Percentiles rank a stretch among this genome's conserved stretches.
Conservation (phyloP, 768 basidiomycete species). For the Lactifluus pinguis region DNA sequence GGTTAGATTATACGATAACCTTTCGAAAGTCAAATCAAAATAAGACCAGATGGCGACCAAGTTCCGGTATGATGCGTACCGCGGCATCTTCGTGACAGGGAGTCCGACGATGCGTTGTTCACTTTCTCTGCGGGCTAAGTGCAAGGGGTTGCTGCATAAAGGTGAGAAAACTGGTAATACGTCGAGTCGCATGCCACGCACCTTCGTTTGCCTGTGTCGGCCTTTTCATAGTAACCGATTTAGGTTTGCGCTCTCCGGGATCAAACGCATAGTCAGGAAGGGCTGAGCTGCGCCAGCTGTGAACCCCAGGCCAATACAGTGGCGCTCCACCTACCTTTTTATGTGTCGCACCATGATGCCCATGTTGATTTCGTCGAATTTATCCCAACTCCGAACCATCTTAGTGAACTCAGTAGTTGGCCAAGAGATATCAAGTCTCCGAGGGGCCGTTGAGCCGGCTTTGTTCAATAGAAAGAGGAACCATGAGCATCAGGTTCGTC, state of each 20-base stretch:
- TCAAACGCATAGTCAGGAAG: slow-evolving; percentile 82
- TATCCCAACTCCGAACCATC: slow-evolving; percentile 91
- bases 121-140: slow-evolving; percentile 13
- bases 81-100: slow-evolving; percentile 17
- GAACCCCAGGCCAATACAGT: slow-evolving; percentile 1
- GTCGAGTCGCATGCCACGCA: slow-evolving; percentile 26
- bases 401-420: slow-evolving; percentile 94
- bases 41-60: slow-evolving; percentile 6
- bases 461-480: slow-evolving; percentile 1
- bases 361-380: slow-evolving; percentile 87
- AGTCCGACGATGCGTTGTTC: slow-evolving; percentile 17
- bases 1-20: slow-evolving; percentile 13
- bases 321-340: no score
- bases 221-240: slow-evolving; percentile 56
- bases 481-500: slow-evolving; percentile 10
- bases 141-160: not conserved
- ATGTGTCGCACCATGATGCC: slow-evolving; percentile 87
- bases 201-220: slow-evolving; percentile 54
- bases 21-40: slow-evolving; percentile 11
- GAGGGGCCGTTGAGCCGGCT: slow-evolving; percentile 60
- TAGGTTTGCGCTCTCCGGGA: slow-evolving; percentile 67
- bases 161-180: not conserved
- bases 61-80: slow-evolving; percentile 15
- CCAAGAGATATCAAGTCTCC: slow-evolving; percentile 92
- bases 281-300: slow-evolving; percentile 39